Percentiles rank a stretch among this genome's conserved stretches.
These are phyloP conservation scores for Paecilomyces sp. DNA, from an alignment of 2,329 filamentous ascomycete genomes.

Conservation along the genomic window DNA sequence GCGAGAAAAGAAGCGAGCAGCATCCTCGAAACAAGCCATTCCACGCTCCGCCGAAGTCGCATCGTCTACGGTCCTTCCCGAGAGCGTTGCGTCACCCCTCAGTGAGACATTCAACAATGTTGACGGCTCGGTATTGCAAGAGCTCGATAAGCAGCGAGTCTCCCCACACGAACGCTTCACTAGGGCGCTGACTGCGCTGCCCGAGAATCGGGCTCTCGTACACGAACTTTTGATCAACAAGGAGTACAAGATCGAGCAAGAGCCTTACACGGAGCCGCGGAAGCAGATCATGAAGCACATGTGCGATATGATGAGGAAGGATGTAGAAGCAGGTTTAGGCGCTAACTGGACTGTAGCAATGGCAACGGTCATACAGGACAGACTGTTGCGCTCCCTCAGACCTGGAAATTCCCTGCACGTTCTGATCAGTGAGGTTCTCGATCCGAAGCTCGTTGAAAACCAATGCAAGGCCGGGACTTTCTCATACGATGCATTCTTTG, in stretches of 20 bases:
- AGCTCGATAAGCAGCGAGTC: conserved; percentile 25
- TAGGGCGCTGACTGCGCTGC: conserved; percentile 53
- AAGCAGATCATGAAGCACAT: conserved; percentile 53
- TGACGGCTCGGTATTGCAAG: conserved; percentile 24
- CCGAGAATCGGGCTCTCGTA: conserved; percentile 54
- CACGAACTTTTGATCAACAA: conserved; percentile 60
- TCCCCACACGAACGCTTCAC: conserved; percentile 36
- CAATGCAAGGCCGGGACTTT: conserved; percentile 56
- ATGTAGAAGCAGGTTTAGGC: conserved; percentile 49
- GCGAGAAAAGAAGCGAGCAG: conserved; percentile 43
- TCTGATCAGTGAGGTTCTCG: conserved; percentile 54
- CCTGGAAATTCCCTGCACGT: conserved; percentile 56
- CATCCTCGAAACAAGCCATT: conserved; percentile 48
- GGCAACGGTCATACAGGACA: conserved; percentile 57
- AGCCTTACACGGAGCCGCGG: conserved; percentile 42
- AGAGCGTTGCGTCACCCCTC: conserved; percentile 31
- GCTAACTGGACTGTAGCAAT: conserved; percentile 58
- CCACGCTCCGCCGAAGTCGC: conserved; percentile 46
- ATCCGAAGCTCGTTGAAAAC: conserved; percentile 50
- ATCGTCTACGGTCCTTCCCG: conserved; percentile 23
- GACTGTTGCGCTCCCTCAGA: conserved; percentile 52
- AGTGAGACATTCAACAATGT: conserved; percentile 34
- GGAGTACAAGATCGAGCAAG: conserved; percentile 53
- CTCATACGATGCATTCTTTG: conserved; percentile 58
- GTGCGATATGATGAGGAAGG: conserved; percentile 52